Evolutionary conservation across 208 protist genomes (phyloP), one percentile per base, ranked within the genome.

Genomic region (Phytomonas francai): DNA sequence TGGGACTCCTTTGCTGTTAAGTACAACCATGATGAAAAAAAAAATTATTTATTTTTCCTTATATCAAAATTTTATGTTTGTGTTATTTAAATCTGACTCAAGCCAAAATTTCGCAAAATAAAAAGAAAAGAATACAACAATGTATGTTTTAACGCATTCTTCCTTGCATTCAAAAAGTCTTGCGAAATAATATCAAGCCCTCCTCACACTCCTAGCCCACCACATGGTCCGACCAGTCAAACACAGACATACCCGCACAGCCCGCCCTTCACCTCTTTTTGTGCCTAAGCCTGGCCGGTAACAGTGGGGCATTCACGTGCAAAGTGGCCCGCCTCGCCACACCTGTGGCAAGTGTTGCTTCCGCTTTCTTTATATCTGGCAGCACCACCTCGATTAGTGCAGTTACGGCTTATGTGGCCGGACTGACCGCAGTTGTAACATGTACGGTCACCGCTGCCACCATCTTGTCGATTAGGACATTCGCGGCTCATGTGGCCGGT

Each of bases 361-460:
- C 25, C 42, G 29, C 36, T 16, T 22, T 45, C 39, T 2, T 14
- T 7, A 2, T 45, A 14, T 22, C 3, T 22, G 39, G 9, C 19
- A 65, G 67, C 72, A 73, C 68, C 65, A 68, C 31, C 67, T 69
- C 42, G 69, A 25, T 83, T 79, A 27, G 88, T 81, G 79, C 93
- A 97, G 34, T 79, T 58, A 64, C 93, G 82, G 27, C 78, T 79
- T 54, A 84, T 85, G 80, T 97, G 93, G 45, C 91, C 93, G 30
- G 83, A 59, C 71, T 82, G 77, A 75, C 87, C 87, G 72, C 90
- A 95, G 80, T 89, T 78, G 67, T 57, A 82, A 84, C 90, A 95
- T 9, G 60, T 87, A 73, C 80, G 77, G 66, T 87, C 91, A 39
- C 80, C 86, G 59, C 70, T 79, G 54, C 75, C 72, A 49, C 79